Conservation (phyloP, 495 filamentous ascomycete species). For the Lindgomyces ingoldianus region DNA sequence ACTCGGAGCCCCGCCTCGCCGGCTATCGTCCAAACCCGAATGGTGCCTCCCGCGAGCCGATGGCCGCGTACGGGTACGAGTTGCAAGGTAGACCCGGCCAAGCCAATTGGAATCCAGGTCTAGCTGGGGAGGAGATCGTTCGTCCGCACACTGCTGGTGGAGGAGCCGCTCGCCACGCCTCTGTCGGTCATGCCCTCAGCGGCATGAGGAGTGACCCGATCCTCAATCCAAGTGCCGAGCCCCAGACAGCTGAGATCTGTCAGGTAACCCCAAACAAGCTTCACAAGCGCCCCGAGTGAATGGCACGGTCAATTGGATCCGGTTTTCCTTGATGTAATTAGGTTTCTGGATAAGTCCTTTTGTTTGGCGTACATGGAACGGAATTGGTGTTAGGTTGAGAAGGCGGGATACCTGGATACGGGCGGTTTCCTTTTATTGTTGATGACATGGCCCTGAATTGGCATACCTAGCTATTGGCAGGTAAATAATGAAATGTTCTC, state of each 20-base stretch:
- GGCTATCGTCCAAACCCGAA: too few relatives aligned
- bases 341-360: background rate
- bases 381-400: background rate
- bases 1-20: slow-evolving; percentile 12
- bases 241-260: background rate
- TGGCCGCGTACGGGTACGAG: too few relatives aligned
- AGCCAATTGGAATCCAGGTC: too few relatives aligned
- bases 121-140: too few relatives aligned
- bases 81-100: too few relatives aligned
- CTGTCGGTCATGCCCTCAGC: background rate
- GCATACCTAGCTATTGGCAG: too few relatives aligned
- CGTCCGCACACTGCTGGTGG: background rate
- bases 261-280: background rate
- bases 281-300: background rate
- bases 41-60: too few relatives aligned
- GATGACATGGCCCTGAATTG: too few relatives aligned
- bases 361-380: background rate
- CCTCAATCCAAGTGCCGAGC: background rate
- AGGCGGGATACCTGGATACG: background rate
- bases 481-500: too few relatives aligned
- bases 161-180: background rate
- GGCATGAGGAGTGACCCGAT: background rate
- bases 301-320: background rate
- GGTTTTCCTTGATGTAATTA: background rate
- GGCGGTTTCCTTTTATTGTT: too few relatives aligned